Percentiles rank a stretch among this genome's conserved stretches.
Evolutionary conservation across 192 early-diverging fungal genomes (phyloP).

Genomic region (Backusella parvicylindrica): DNA sequence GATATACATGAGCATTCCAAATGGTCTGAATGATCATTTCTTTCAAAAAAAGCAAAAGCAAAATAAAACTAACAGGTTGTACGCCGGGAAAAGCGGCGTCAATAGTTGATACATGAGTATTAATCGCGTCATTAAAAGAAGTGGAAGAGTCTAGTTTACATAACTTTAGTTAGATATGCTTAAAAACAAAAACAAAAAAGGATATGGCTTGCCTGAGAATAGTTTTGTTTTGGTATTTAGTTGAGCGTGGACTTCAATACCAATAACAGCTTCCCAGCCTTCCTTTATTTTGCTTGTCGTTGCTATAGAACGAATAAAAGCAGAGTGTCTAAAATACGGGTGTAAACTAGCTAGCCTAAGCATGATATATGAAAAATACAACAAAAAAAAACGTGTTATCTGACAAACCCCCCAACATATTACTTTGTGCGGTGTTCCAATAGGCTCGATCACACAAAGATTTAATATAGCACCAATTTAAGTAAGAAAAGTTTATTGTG

Average conservation of each 20-base stretch:
- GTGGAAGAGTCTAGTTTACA: conserved; percentile 33
- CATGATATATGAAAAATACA: not conserved
- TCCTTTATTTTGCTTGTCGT: conserved; percentile 9
- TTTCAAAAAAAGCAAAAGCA: not conserved
- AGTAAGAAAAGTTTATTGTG: not conserved
- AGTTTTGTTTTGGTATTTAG: conserved; percentile 73
- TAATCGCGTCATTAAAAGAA: conserved; percentile 60
- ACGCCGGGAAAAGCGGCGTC: conserved; percentile 90
- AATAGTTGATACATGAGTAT: conserved; percentile 66
- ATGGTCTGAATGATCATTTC: not conserved
- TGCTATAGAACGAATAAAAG: not conserved
- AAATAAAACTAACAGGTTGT: conserved; percentile 57
- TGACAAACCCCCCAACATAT: not conserved
- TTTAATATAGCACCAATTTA: not conserved
- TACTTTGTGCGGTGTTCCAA: not conserved
- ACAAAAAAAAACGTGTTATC: not conserved
- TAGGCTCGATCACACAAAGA: not conserved
- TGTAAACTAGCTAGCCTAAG: not conserved
- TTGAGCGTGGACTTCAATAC: conserved; percentile 90
- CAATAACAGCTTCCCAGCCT: conserved; percentile 71
- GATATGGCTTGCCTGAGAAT: conserved; percentile 77
- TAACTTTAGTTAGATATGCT: not conserved
- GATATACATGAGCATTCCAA: not conserved
- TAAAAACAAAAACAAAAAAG: not conserved
- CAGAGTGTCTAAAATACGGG: not conserved